phyloP scores from a whole-genome alignment of 805 yeast species.

The Wickerhamiella cacticola region DNA sequence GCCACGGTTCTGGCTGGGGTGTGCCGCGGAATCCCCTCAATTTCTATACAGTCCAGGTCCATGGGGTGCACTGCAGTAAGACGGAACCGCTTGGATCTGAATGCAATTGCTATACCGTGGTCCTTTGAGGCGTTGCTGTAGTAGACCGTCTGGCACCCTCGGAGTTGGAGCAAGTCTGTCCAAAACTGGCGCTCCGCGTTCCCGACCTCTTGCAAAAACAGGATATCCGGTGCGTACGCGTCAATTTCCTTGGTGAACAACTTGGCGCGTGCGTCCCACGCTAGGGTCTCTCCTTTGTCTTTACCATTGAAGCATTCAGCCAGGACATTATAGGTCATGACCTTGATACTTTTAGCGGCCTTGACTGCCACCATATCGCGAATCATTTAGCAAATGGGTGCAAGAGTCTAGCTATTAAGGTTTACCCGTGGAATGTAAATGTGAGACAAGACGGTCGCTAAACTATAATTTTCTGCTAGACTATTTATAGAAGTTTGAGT shows the following conservation, averaged over 20 bases:
- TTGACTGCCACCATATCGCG: no score
- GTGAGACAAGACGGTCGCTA: no score
- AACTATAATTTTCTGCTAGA: no score
- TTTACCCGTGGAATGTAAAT: no score
- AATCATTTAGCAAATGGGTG: no score
- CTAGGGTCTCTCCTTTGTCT: slow-evolving; percentile 54
- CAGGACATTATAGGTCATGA: slow-evolving; percentile 71
- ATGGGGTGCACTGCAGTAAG: slow-evolving; percentile 41
- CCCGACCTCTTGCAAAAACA: slow-evolving; percentile 84
- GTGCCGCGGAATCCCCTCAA: slow-evolving; percentile 34
- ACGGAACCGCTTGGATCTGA: slow-evolving; percentile 36
- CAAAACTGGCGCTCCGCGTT: slow-evolving; percentile 40
- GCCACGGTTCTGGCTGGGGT: slow-evolving; percentile 65
- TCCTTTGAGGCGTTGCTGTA: slow-evolving; percentile 49
- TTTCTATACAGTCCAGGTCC: slow-evolving; percentile 48
- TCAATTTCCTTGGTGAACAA: slow-evolving; percentile 53
- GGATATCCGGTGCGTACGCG: slow-evolving; percentile 57
- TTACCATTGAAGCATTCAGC: slow-evolving; percentile 81
- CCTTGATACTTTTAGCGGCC: no score
- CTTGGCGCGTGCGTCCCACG: slow-evolving; percentile 64
- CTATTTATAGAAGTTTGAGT: no score
- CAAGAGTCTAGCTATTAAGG: no score
- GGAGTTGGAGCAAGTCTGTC: neutral
- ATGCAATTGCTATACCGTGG: slow-evolving; percentile 74
- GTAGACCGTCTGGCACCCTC: slow-evolving; percentile 38